phyloP scores from a whole-genome alignment of 2,329 filamentous ascomycete species.

The Trichoderma sp. region DNA sequence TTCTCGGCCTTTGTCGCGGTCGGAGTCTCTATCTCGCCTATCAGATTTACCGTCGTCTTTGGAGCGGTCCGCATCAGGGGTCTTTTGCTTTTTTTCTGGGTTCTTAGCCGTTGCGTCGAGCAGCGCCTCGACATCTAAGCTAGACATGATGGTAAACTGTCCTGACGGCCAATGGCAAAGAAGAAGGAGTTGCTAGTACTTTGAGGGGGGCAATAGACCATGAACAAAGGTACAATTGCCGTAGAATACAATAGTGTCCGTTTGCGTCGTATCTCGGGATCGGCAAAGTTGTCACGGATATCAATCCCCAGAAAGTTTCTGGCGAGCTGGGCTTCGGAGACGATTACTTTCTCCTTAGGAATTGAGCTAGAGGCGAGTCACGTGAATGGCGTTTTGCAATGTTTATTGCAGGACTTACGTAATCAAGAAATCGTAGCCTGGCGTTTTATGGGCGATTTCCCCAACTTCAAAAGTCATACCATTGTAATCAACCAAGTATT shows the following conservation, averaged over 20 bases:
- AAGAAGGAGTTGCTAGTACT: neutral
- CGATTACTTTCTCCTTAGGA: constrained; percentile 14
- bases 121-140: constrained; percentile 80
- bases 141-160: constrained; percentile 45
- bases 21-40: constrained; percentile 24
- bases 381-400: neutral
- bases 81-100: constrained; percentile 50
- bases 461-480: too few relatives aligned
- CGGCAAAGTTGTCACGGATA: neutral
- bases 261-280: neutral
- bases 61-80: constrained; percentile 56
- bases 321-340: neutral
- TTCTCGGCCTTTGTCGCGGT: constrained; percentile 46
- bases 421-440: neutral
- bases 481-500: too few relatives aligned
- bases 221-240: neutral
- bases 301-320: neutral
- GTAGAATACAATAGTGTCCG: neutral
- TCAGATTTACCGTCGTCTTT: constrained; percentile 35
- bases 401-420: neutral
- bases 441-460: neutral
- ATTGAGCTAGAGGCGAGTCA: constrained; percentile 2
- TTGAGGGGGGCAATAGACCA: neutral
- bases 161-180: constrained; percentile 5
- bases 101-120: constrained; percentile 80